Conservation (phyloP, 2,329 filamentous ascomycete species). For the Claviceps sp. region DNA sequence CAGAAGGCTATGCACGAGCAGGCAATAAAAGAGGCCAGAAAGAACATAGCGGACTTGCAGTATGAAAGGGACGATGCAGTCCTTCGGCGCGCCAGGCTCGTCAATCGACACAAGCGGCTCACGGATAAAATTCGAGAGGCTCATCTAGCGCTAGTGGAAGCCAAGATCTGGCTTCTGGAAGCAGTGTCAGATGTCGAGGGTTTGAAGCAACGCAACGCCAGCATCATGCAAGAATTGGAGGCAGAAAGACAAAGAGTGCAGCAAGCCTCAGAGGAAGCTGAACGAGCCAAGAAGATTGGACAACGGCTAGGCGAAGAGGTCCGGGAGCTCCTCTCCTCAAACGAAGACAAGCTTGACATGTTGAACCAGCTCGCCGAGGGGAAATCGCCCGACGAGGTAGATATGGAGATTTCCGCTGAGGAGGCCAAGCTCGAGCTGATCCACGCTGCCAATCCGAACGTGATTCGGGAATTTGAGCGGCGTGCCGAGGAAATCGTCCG, state of each 20-base stretch:
- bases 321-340: conserved; percentile 23
- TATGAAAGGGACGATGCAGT: conserved; percentile 41
- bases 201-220: conserved; percentile 51
- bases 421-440: conserved; percentile 67
- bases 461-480: conserved; percentile 65
- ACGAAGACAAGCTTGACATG: conserved; percentile 25
- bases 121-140: conserved; percentile 49
- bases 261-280: conserved; percentile 25
- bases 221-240: conserved; percentile 41
- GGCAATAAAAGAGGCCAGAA: conserved; percentile 19
- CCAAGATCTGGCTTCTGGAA: conserved; percentile 60
- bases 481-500: conserved; percentile 57
- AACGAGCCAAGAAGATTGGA: conserved; percentile 22
- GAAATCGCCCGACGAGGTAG: conserved; percentile 49
- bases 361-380: conserved; percentile 30
- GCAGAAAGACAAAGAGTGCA: conserved; percentile 25
- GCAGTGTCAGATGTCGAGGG: conserved; percentile 65
- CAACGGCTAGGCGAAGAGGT: conserved; percentile 21
- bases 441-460: conserved; percentile 60
- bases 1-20: conserved; percentile 18
- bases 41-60: conserved; percentile 33
- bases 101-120: conserved; percentile 40
- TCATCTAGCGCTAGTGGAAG: conserved; percentile 53
- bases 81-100: conserved; percentile 41
- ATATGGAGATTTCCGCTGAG: conserved; percentile 61